A percentile compares a stretch with the other conserved stretches of the same genome.
Evolutionary conservation across 1,284 basidiomycete species (phyloP).

Genomic region (Sutorius eximius): DNA sequence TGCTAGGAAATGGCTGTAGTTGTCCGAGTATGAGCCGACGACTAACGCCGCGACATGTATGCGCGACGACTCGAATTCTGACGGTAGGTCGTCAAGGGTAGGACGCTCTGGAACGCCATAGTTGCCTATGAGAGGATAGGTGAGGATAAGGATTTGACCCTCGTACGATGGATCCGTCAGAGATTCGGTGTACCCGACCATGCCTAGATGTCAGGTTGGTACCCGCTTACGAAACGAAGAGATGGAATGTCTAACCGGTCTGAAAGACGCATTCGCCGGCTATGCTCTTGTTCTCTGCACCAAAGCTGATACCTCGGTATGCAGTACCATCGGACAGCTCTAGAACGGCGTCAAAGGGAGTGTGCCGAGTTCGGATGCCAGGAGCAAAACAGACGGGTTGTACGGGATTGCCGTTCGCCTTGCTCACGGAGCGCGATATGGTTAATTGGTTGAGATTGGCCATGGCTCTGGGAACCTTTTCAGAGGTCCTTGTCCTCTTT

Average conservation of each 20-base stretch:
- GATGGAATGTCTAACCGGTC: conserved; percentile 71
- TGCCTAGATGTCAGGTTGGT: conserved; percentile 56
- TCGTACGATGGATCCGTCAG: conserved; percentile 99
- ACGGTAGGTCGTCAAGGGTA: conserved; percentile 62
- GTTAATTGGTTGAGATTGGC: conserved; percentile 41
- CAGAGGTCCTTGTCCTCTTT: conserved; percentile 41
- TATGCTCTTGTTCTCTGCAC: conserved; percentile 87
- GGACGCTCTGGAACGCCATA: conserved; percentile 94
- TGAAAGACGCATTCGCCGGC: conserved; percentile 99
- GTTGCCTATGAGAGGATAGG: conserved; percentile 96
- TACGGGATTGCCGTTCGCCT: conserved; percentile 44
- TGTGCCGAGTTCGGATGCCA: conserved; percentile 14
- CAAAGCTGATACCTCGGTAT: conserved; percentile 90
- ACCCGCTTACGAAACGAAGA: conserved; percentile 9
- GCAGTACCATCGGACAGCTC: conserved; percentile 92
- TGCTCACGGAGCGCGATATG: conserved; percentile 48
- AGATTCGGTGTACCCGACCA: conserved; percentile 99
- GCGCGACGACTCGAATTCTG: conserved; percentile 90
- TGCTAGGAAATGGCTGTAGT: conserved; percentile 96
- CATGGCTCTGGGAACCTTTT: conserved; percentile 27
- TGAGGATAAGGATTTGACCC: conserved; percentile 96
- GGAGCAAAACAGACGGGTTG: conserved; percentile 54
- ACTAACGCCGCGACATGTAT: conserved; percentile 94
- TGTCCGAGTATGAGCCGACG: conserved; percentile 91
- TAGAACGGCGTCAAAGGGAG: conserved; percentile 64